Evolutionary conservation across 1,139 yeast genomes (phyloP), one percentile per base, ranked within the genome.

Genomic region (Meyerozyma guilliermondii): DNA sequence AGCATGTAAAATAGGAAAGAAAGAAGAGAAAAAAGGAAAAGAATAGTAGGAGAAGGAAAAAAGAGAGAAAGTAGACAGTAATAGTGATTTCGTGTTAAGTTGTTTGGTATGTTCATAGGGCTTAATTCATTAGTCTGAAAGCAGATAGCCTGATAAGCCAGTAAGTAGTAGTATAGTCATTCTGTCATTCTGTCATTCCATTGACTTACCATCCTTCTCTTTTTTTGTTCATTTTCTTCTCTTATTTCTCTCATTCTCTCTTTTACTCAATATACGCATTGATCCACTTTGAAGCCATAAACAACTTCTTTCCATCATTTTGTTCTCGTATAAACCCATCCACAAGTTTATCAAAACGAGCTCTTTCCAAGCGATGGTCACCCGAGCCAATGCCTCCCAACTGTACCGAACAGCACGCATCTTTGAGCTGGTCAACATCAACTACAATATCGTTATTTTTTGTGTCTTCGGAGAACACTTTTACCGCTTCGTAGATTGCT

Each of bases 401-500:
- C 40, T 68, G 75, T 1, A 67, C 66, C 23, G 83, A 58, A 48
- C 75, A 72, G 46, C 76, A 70, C 1, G 75, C 74, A 38, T 73
- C 73, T 42, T 73, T 69, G 41, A 88, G 59, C 11, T 69, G 76
- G 5, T 68, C 77, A 3, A 72, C 63, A 45, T 81, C 79, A 1
- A 85, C 68, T 27, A 61, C 58, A 43, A 71, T 53, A 20, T 59
- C 71, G 43, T 53, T 55, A 37, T 53, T 56, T 20, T 63, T 64
- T 11, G 46, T 36, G 6, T 63, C 66, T 11, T 68, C 70, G 23
- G 77, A 68, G 58, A 87, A 83, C 4, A 78, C 78, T 45, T 71
- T 71, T 50, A 89, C 72, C 5, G 95, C 91, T 39, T 76, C 72
- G 41, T 69, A 61, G 13, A 91, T 66, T 44, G 87, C 87, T 24